Base-by-base conservation (phyloP, 1,284 basidiomycete genomes). In the Gymnopus androsaceus region DNA sequence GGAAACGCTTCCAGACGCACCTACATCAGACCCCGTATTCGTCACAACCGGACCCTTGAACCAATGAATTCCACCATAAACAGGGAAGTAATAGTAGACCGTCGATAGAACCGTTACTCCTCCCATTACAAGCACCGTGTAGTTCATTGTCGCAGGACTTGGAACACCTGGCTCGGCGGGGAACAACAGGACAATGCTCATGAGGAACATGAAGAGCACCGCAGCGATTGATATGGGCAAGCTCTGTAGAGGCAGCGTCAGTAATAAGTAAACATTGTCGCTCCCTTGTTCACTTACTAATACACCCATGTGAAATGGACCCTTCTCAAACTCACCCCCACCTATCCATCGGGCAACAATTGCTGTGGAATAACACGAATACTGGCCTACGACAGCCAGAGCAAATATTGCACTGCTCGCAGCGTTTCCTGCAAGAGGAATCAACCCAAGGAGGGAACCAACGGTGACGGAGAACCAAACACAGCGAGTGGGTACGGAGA, bases 361-460 rank as follows among this genome's bases (percentile, higher is more conserved):
- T 12, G 51, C 47, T 30, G 81, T 76, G 0, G 70, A 55, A 58
- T 78, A 80, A 19, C 78, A 75, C 33, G 78, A 64, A 53, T 81
- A 81, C 37, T 74, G 69, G 1, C 70, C 75, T 1, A 75, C 70
- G 9, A 80, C 70, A 0, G 71, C 70, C n/a, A 81, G 61, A 2
- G 78, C 59, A 57, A 83, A 83, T 42, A 83, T 67, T 1, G 81
- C 81, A 36, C 70, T 67, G 55, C 75, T 78, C 0, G 82, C 81
- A 34, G 71, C 69, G 11, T 69, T 28, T 4, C 82, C 82, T 0
- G 80, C 77, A 19, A 83, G 77, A 7, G 73, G 69, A 14, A 83
- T 71, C 5, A 80, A 64, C 1, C 78, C 78, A 4, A 82, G 67
- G 1, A 75, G 59, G 1, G 67, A 55, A 1, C 76, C 59, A 14